Evolutionary conservation across 2,329 filamentous ascomycete species (phyloP), one percentile per base, ranked within the genome.

Genomic region (Paradendryphiella salina): DNA sequence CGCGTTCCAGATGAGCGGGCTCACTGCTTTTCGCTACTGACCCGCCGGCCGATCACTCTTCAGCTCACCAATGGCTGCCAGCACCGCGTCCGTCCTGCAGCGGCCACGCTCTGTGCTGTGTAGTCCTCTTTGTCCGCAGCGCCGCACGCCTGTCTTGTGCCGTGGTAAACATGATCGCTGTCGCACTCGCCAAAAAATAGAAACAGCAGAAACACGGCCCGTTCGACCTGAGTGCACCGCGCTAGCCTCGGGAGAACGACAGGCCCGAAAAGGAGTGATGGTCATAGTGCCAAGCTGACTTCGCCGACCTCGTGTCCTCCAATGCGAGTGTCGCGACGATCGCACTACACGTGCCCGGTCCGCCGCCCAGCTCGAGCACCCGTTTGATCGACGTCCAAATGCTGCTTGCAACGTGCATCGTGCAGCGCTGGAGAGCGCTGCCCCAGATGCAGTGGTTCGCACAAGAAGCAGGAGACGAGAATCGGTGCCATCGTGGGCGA

Each of bases 331-430:
- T 52, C 60, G 60, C 58, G 67, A 60, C 63, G 67, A 72, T 72
- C 66, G 56, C 66, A 59, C 57, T 48, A 67, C 65, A 53, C 60
- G 54, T 50, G 62, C 63, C 65, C 61, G 61, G 67, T 55, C 61
- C 64, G 58, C 57, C 56, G 42, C 54, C 62, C 62, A 62, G 67
- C 65, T 66, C 67, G 64, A 67, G 63, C 66, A 63, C 66, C 69
- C 70, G 70, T 72, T 72, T 73, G 70, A 73, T 72, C 69, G 66
- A 61, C 66, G 61, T 46, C 55, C 57, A 47, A 63, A 59, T 60
- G 60, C 55, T 66, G 63, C 59, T 56, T 59, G 61, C 60, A 66
- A 66, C 63, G 61, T 66, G 61, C 63, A 60, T 66, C 63, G 63
- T 66, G 63, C 63, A 60, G 56, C 60, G 54, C 56, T 56, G n/a